phyloP scores from a whole-genome alignment of 2,329 filamentous ascomycete species.

The Metarhizium anisopliae region DNA sequence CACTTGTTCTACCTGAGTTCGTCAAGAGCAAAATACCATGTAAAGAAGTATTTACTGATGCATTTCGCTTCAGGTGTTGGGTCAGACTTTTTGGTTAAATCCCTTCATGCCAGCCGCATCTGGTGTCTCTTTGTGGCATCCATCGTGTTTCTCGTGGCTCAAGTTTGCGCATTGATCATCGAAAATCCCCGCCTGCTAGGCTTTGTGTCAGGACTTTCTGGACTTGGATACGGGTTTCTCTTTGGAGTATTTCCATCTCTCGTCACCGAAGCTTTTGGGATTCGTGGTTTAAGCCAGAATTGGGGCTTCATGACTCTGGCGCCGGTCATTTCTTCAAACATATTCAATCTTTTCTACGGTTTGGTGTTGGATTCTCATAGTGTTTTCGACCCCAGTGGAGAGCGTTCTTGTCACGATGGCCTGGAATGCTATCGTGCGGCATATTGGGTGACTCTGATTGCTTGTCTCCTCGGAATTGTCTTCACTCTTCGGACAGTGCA shows the following conservation, averaged over 20 bases:
- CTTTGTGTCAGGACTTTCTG: slow-evolving; percentile 73
- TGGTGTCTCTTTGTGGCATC: slow-evolving; percentile 84
- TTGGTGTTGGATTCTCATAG: slow-evolving; percentile 75
- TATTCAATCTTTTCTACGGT: slow-evolving; percentile 92
- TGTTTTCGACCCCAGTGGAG: slow-evolving; percentile 55
- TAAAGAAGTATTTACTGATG: neutral
- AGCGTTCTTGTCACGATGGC: slow-evolving; percentile 68
- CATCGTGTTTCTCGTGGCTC: slow-evolving; percentile 68
- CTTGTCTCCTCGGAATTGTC: slow-evolving; percentile 58
- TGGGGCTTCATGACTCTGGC: slow-evolving; percentile 94
- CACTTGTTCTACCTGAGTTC: too few species aligned
- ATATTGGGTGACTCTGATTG: slow-evolving; percentile 68
- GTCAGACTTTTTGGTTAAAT: slow-evolving; percentile 82
- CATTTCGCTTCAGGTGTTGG: slow-evolving; percentile 55
- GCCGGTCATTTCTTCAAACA: slow-evolving; percentile 77
- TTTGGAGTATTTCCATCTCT: slow-evolving; percentile 93
- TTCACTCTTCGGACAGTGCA: slow-evolving; percentile 65
- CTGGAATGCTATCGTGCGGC: slow-evolving; percentile 72
- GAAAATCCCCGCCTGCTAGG: slow-evolving; percentile 69
- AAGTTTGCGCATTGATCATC: slow-evolving; percentile 67
- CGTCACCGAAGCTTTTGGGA: slow-evolving; percentile 82
- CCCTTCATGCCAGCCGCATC: slow-evolving; percentile 68
- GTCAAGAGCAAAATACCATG: too few species aligned
- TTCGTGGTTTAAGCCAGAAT: slow-evolving; percentile 82
- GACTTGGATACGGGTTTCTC: slow-evolving; percentile 83